Conservation (phyloP, 352 stramenopile genomes). For the Pythium utonaiense region DNA sequence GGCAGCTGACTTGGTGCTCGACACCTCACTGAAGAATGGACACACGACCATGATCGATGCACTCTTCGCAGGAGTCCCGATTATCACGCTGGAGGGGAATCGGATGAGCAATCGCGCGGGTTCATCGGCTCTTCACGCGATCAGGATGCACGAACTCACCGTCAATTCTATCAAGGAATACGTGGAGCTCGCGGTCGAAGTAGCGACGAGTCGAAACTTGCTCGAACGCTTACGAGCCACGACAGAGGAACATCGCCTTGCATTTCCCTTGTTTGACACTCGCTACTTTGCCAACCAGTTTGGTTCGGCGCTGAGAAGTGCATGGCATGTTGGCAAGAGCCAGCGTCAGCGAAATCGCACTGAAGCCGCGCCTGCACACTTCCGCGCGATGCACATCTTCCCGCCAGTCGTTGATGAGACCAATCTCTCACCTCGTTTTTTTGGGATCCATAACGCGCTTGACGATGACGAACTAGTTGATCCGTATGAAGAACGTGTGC, state of each 20-base stretch:
- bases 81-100: slow-evolving; percentile 64
- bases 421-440: slow-evolving; percentile 24
- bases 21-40: slow-evolving; percentile 82
- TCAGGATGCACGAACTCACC: slow-evolving; percentile 47
- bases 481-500: slow-evolving; percentile 38
- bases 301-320: slow-evolving; percentile 34
- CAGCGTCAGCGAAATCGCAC: slow-evolving; percentile 5
- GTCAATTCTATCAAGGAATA: slow-evolving; percentile 81
- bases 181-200: slow-evolving; percentile 60
- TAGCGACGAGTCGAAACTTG: slow-evolving; percentile 36
- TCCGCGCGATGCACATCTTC: slow-evolving; percentile 44
- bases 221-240: slow-evolving; percentile 32
- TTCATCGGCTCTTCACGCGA: slow-evolving; percentile 48
- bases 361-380: neutral
- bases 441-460: slow-evolving; percentile 38
- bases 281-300: slow-evolving; percentile 48
- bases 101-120: slow-evolving; percentile 67
- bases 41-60: slow-evolving; percentile 82
- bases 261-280: slow-evolving; percentile 68
- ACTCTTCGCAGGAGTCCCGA: slow-evolving; percentile 70
- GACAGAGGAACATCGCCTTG: slow-evolving; percentile 41
- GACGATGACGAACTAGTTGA: slow-evolving; percentile 30
- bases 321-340: slow-evolving; percentile 33
- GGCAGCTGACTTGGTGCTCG: slow-evolving; percentile 65
- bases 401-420: slow-evolving; percentile 12